A percentile compares a stretch with the other conserved stretches of the same genome.
phyloP scores from a whole-genome alignment of 1,284 basidiomycete genomes.

The Sparassis latifolia region DNA sequence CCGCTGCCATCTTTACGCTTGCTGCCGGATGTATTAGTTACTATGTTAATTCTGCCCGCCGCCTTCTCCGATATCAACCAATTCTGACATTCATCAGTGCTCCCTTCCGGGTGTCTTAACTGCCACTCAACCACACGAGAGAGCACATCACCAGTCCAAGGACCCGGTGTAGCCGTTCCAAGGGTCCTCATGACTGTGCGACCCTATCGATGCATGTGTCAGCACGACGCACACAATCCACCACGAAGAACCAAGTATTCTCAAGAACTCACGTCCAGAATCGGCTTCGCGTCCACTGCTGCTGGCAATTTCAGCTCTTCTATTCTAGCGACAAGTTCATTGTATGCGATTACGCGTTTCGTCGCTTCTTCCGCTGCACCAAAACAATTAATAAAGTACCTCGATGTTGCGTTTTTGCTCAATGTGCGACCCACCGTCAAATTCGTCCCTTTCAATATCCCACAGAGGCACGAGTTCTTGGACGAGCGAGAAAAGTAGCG shows the following conservation, averaged over 20 bases:
- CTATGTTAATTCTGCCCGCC: slow-evolving; percentile 35
- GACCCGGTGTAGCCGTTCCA: slow-evolving; percentile 50
- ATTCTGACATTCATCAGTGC: slow-evolving; percentile 56
- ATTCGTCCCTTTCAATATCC: slow-evolving; percentile 30
- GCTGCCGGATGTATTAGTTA: slow-evolving; percentile 4
- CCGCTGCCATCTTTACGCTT: slow-evolving; percentile 25
- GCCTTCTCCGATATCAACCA: slow-evolving; percentile 60
- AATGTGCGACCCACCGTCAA: slow-evolving; percentile 38
- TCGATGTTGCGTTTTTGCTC: background rate
- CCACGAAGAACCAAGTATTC: background rate
- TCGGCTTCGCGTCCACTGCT: slow-evolving; percentile 60
- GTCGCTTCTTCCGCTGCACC: slow-evolving; percentile 28
- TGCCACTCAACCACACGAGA: slow-evolving; percentile 75
- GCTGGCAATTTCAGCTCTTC: slow-evolving; percentile 55
- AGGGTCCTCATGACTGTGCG: slow-evolving; percentile 56
- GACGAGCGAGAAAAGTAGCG: slow-evolving; percentile 70
- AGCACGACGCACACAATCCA: background rate
- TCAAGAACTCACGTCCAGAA: slow-evolving; percentile 63
- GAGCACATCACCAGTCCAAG: slow-evolving; percentile 64
- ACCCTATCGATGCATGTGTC: slow-evolving; percentile 45
- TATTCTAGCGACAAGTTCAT: slow-evolving; percentile 53
- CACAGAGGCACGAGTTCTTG: slow-evolving; percentile 63
- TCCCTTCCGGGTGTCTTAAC: slow-evolving; percentile 62
- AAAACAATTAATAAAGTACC: slow-evolving; percentile 1
- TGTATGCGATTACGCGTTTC: slow-evolving; percentile 54